Evolutionary conservation across 768 basidiomycete genomes (phyloP).

Genomic region (Suillus occidentalis): DNA sequence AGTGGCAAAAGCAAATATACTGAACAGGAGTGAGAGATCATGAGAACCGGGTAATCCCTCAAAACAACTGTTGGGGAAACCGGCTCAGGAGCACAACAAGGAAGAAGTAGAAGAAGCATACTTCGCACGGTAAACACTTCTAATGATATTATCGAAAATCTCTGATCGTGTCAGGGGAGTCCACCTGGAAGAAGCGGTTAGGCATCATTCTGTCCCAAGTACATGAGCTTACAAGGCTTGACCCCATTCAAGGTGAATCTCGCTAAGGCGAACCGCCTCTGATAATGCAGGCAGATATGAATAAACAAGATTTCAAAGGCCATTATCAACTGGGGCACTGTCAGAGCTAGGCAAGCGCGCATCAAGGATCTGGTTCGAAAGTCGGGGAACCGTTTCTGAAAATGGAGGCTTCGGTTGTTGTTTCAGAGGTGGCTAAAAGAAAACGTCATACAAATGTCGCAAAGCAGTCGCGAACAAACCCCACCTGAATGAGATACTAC

Average conservation of each 20-base stretch:
- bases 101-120: conserved; percentile 27
- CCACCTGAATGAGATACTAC: conserved; percentile 61
- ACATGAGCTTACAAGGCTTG: conserved; percentile 49
- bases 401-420: conserved; percentile 16
- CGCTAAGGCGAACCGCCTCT: conserved; percentile 60
- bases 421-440: conserved; percentile 26
- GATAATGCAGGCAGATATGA: conserved; percentile 52
- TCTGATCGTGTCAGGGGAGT: conserved; percentile 52
- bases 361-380: conserved; percentile 42
- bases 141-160: conserved; percentile 56
- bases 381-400: conserved; percentile 30
- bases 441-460: conserved; percentile 14
- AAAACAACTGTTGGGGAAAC: conserved; percentile 35
- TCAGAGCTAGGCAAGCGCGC: conserved; percentile 36
- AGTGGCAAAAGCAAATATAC: conserved; percentile 62
- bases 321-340: conserved; percentile 29
- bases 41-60: conserved; percentile 46
- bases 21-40: conserved; percentile 60
- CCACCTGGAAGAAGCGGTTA: conserved; percentile 40
- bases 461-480: conserved; percentile 6
- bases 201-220: background rate
- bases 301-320: conserved; percentile 45
- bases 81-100: background rate
- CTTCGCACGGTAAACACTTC: conserved; percentile 54
- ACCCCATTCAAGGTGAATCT: conserved; percentile 65